Evolutionary conservation across 116 monocot species (phyloP).

Genomic region (Iris pallida): DNA sequence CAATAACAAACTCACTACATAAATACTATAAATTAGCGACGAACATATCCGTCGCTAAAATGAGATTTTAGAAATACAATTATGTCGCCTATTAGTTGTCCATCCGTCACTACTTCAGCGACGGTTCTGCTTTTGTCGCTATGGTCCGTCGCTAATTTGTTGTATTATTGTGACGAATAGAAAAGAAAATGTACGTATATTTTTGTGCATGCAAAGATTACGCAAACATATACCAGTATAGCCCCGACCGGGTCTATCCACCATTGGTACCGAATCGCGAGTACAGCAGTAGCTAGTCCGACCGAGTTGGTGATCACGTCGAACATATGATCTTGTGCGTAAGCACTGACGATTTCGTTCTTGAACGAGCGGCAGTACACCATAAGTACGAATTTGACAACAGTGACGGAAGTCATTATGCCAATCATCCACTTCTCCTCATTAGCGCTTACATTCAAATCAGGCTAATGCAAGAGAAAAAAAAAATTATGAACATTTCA

Average conservation of each 20-base stretch:
- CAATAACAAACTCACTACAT: too few species aligned
- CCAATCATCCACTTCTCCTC: conserved; percentile 68
- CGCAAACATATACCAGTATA: conserved; percentile 43
- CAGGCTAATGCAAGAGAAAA: conserved; percentile 21
- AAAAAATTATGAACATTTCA: not conserved
- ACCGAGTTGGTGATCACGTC: conserved; percentile 89
- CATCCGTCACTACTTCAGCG: too few species aligned
- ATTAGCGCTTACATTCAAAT: conserved; percentile 17
- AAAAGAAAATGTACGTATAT: too few species aligned
- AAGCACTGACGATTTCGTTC: conserved; percentile 78
- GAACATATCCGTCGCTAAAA: too few species aligned
- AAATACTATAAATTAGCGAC: too few species aligned
- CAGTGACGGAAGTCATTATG: conserved; percentile 68
- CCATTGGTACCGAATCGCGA: conserved; percentile 49
- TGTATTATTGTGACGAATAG: too few species aligned
- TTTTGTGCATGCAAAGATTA: too few species aligned
- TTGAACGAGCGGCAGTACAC: conserved; percentile 72
- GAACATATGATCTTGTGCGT: conserved; percentile 90
- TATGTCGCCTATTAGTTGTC: too few species aligned
- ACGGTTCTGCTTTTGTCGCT: too few species aligned
- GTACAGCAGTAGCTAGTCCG: conserved; percentile 56
- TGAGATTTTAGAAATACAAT: too few species aligned
- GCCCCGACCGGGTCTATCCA: conserved; percentile 93
- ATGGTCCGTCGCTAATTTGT: too few species aligned
- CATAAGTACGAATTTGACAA: conserved; percentile 69